Evolutionary conservation across 352 stramenopile genomes (phyloP).

Genomic region (Plasmopara viticola): DNA sequence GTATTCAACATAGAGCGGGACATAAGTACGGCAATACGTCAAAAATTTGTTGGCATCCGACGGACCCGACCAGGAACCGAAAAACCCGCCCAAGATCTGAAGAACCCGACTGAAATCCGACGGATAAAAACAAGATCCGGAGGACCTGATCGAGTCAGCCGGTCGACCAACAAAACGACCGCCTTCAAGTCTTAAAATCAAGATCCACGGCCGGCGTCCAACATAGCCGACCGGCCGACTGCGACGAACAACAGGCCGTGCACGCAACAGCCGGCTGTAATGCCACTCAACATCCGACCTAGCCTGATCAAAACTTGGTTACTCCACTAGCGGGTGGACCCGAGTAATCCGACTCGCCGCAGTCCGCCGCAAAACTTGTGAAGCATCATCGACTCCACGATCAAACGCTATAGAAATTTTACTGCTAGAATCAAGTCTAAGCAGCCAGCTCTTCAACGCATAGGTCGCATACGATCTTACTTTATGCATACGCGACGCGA

Average conservation of each 20-base stretch:
- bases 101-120: neutral
- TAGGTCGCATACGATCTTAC: no score
- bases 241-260: neutral
- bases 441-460: neutral
- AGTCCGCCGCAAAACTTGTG: neutral
- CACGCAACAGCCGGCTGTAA: neutral
- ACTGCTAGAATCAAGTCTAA: neutral
- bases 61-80: neutral
- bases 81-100: neutral
- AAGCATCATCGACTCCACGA: neutral
- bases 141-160: neutral
- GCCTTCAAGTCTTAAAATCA: no score
- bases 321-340: neutral
- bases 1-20: neutral
- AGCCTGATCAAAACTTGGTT: neutral
- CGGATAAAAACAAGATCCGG: neutral
- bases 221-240: neutral
- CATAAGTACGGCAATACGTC: neutral
- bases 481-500: no score
- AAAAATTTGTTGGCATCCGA: neutral
- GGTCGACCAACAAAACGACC: neutral
- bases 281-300: neutral
- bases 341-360: neutral
- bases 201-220: neutral
- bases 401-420: neutral